Evolutionary conservation across 1,139 yeast genomes (phyloP), one percentile per base, ranked within the genome.

Genomic region (Geotrichum carabidarum): DNA sequence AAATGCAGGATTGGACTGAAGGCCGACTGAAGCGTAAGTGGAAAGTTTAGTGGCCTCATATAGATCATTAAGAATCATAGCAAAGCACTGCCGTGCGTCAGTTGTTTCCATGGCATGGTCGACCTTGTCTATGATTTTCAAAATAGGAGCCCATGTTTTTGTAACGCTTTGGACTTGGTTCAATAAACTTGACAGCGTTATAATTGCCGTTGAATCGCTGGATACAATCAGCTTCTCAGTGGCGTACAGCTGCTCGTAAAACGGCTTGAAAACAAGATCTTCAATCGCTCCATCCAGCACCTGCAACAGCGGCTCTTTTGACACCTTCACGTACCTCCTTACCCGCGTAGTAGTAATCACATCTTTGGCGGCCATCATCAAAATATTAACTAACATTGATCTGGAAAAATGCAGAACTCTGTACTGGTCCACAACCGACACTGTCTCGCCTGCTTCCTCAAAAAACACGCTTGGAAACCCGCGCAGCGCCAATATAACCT

Each of bases 341-440:
- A 47, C 14, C 6, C 30, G 50, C 18, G 11, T 11, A 11, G 14
- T 32, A n/a, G 30, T 27, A n/a, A 43, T 34, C n/a, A 37, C 32
- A 12, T 37, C 43, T 36, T 43, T 30, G 36, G 38, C 43, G 14
- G 37, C 37, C 4, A 3, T 12, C 40, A 47, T 47, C 12, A 47
- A 32, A 27, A 47, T 22, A 8, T 22, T 30, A 27, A 47, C 42
- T 30, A 43, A 37, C 43, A 49, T 43, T n/a, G 48, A 32, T 17
- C 44, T 45, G 8, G 43, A 43, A 36, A 49, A 49, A 43, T 49
- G 52, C 18, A 49, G n/a, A 12, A 49, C 47, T 15, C 52, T 38
- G 31, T 22, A 47, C 30, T 30, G 32, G 8, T 47, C 50, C 14
- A 14, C 27, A 2, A 47, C 50, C n/a, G 50, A 14, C 17, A 17